Base-by-base conservation (phyloP, 1,284 basidiomycete species). In the Termitomyces sp. region DNA sequence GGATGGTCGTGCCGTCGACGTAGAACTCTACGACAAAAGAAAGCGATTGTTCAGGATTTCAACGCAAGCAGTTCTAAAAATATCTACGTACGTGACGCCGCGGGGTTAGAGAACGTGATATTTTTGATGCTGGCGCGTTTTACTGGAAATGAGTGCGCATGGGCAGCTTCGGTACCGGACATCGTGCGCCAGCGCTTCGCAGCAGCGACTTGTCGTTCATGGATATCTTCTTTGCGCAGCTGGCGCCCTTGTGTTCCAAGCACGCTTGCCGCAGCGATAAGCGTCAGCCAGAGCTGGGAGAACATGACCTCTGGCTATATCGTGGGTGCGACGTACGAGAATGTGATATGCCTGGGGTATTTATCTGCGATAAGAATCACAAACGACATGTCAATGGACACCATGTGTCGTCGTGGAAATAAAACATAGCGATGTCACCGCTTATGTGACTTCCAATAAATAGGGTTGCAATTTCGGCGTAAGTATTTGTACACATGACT, bases 61-160 rank as follows among this genome's bases (percentile, higher is more conserved):
- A 5, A 0, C 26, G 15, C 19, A 24, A 19, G 38, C 19, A 12
- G 19, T 47, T 38, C 6, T 8, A 39, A 21, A 17, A 7, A 12
- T 34, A 28, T 38, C 21, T 7, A 70, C 77, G 59, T 61, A 84
- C 84, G 70, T 21, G 81, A 81, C 13, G 86, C 86, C 53, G 73
- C 77, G 2, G 85, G 84, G 61, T 89, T 86, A 2, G 74, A 69
- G 67, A 90, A 90, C 0, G 85, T 88, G 62, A 90, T 86, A 60
- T 86, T 88, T 68, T 84, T 77, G n/a, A 60, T 55, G n/a, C 52
- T 19, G 21, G 50, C 55, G n/a, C 63, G 57, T 54, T 62, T 63
- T 15, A 65, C 59, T 33, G 62, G 56, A 51, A 61, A 24, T 8
- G 62, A 39, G 42, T 55, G 53, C 42, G 59, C n/a, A 64, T 57